Conservation (phyloP, 495 filamentous ascomycete species). For the Hypoxylon lienhwacheense region DNA sequence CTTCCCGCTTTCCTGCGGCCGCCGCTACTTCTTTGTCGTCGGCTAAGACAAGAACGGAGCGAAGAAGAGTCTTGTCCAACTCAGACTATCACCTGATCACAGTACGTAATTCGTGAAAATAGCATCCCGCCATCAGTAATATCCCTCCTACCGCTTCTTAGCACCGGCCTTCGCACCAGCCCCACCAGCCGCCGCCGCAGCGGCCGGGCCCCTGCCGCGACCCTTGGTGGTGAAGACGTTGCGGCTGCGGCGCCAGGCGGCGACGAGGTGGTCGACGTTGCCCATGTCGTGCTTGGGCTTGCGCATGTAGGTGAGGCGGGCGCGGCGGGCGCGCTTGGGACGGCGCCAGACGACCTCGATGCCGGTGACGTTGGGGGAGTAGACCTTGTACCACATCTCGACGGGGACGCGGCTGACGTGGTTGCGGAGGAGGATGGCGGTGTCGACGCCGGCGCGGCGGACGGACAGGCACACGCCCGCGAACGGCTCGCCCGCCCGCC, state of each 20-base stretch:
- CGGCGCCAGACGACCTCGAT: slow-evolving; percentile 92
- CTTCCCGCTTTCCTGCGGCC: too few relatives aligned
- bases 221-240: slow-evolving; percentile 37
- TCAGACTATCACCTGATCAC: too few relatives aligned
- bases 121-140: background rate
- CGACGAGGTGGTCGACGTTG: slow-evolving; percentile 49
- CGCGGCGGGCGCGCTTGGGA: slow-evolving; percentile 81
- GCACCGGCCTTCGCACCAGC: background rate
- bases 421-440: slow-evolving; percentile 79
- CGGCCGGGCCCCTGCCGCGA: slow-evolving; percentile 7
- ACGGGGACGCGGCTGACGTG: slow-evolving; percentile 80
- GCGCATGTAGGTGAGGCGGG: slow-evolving; percentile 89
- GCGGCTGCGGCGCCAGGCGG: slow-evolving; percentile 42
- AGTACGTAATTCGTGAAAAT: background rate
- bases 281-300: slow-evolving; percentile 59
- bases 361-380: slow-evolving; percentile 80
- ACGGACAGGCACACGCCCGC: slow-evolving; percentile 85
- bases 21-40: background rate
- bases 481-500: slow-evolving; percentile 78
- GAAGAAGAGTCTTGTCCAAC: too few relatives aligned
- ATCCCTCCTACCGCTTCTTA: slow-evolving; percentile 19
- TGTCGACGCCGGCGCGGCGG: slow-evolving; percentile 81
- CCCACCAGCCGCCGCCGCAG: background rate
- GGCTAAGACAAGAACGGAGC: background rate
- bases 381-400: slow-evolving; percentile 98